Base-by-base conservation (phyloP, 139 green algal genomes). In the Nannochloris sp. region DNA sequence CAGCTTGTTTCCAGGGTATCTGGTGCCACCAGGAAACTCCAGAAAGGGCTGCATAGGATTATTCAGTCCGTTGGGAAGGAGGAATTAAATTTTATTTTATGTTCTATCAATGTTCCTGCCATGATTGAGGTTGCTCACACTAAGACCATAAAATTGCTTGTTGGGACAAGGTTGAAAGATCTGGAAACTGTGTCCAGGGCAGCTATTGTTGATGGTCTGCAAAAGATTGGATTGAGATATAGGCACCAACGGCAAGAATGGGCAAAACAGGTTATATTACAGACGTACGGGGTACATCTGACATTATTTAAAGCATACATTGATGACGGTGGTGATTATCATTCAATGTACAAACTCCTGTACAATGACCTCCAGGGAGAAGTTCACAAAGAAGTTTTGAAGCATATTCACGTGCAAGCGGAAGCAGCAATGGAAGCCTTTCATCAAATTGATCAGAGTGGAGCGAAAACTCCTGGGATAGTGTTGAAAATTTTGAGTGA, bases 401-500 rank as follows among this genome's bases (percentile, higher is more conserved):
- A 76, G 59, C 80, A 87, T 54, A 51, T 85, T 18, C 57, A 48
- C 4, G 34, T 25, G 1, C 68, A 85, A 60, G 80, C 75, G 1
- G 14, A 44, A 3, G 56, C 62, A 1, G 34, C 71, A 27, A 23
- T 62, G 24, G 61, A 56, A 6, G 56, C 55, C 23, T 70, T 75
- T n/a, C 34, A 40, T 11, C 34, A 40, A 12, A 12, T 9, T 53
- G 3, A 4, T 50, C 18, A n/a, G n/a, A 37, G 9, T 44, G 48
- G 5, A 11, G 4, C n/a, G 7, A 18, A n/a, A 21, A 37, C 72
- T 5, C 61, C 64, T 3, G 64, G 70, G 4, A 60, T 70, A 19
- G 61, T 71, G 19, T 74, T 84, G 43, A 84, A 87, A 74, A 65
- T 87, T 4, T 62, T 87, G 49, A 65, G 36, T 19, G 80, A 87